Base-by-base conservation (phyloP, 148 eudicot species). In the Hydrangea macrophylla region DNA sequence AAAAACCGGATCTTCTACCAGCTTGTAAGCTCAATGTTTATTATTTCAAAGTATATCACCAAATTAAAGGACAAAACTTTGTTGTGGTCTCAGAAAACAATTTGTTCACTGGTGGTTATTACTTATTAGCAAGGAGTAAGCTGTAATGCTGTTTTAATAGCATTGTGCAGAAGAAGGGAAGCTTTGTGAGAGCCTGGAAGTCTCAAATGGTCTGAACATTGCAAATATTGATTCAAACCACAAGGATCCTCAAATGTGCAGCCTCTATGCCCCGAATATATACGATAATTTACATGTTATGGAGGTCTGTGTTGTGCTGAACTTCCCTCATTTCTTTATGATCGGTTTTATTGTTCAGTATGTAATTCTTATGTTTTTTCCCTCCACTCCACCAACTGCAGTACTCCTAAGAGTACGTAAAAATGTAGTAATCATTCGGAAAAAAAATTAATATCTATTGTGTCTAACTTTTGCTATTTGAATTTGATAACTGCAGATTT, bases 171-270 rank as follows among this genome's bases (percentile, higher is more conserved):
- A 74, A 30, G 90, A 69, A 42, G 64, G 35, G 60, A 73, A 74
- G 65, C 33, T 26, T 79, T 62, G 67, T 26, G 66, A 65, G 56
- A 73, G 76, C 55, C 17, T 70, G 28, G 85, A 62, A 78, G 70
- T 57, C 67, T 81, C 79, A 42, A 71, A 75, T 32, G 78, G 58
- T 64, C 69, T 70, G 33, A 70, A 69, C 33, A 69, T 89, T 58
- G 66, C 76, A 35, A 85, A 89, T 73, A 85, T 92, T 75, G 98
- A 92, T 78, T 76, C 80, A n/a, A 82, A 80, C 67, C 73, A 78
- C 60, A 87, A 80, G 79, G 96, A 89, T 80, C 96, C 96, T 60
- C 84, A 59, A 67, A 82, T 89, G 96, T 92, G 98, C 73, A 76
- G 86, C 74, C 68, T 74, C 23, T 92, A 92, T 76, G 98, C 87